Evolutionary conservation across 108 stramenopile genomes (phyloP).

Genomic region (Skeletonema tropicum): DNA sequence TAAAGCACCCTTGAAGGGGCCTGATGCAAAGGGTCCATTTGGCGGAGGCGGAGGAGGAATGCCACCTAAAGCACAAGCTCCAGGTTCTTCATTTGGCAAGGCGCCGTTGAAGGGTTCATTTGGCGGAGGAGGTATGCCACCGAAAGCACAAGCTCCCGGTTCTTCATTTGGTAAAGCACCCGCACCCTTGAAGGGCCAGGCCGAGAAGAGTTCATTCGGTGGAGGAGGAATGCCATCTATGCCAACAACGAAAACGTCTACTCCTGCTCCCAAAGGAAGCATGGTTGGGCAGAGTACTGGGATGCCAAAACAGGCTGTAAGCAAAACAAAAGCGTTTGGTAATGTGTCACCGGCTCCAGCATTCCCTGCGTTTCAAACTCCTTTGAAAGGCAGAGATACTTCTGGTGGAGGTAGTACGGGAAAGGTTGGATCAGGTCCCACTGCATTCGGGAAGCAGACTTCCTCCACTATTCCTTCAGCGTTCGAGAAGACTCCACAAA

Average conservation of each 20-base stretch:
- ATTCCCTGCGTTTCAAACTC: neutral
- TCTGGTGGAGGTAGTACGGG: neutral
- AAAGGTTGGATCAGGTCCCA: neutral
- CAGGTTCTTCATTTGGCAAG: neutral
- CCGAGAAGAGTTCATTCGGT: neutral
- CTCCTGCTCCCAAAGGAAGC: neutral
- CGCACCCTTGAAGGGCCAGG: neutral
- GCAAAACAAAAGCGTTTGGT: constrained; percentile 1
- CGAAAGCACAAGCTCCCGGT: too few species aligned
- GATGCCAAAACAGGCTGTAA: neutral
- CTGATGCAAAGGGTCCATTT: neutral
- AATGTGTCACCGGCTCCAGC: neutral
- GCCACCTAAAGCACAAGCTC: neutral
- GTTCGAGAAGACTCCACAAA: constrained; percentile 4
- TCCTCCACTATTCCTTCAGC: neutral
- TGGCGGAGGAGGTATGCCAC: neutral
- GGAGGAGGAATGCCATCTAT: neutral
- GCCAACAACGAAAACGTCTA: neutral
- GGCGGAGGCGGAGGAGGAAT: neutral
- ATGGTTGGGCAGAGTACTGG: neutral
- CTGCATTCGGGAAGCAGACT: neutral
- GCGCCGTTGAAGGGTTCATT: neutral
- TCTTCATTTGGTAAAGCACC: neutral
- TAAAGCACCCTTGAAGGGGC: neutral
- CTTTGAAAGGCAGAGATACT: constrained; percentile 5